Evolutionary conservation across 768 basidiomycete genomes (phyloP), one percentile per base, ranked within the genome.

Genomic region (Exsudoporus frostii): DNA sequence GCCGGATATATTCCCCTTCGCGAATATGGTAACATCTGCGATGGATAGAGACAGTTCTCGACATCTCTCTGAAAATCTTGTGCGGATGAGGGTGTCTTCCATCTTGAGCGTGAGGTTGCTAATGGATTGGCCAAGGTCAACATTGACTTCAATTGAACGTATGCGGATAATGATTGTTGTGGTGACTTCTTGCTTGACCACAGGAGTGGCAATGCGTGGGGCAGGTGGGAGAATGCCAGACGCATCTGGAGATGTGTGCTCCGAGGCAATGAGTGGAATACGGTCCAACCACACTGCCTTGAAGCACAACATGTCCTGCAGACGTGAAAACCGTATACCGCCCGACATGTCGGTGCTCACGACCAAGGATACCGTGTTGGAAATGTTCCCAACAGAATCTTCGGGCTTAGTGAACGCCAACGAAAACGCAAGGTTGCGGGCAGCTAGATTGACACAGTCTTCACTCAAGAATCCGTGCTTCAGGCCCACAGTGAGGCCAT

Each of bases 221-320:
- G 61, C 54, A 22, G 60, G 46, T 15, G 62, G 51, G 22, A 55
- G 49, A 20, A 58, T 59, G 40, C 58, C 47, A 41, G 69, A 56
- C 7, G 43, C 48, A 22, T 65, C 62, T 43, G 65, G 51, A 8
- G 57, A 38, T 13, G 66, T 47, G 36, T 61, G 30, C 33, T 71
- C 77, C 36, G 74, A 68, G 19, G 82, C 81, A 62, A 94, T 81
- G 8, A 89, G 73, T 0, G 92, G 90, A 25, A 95, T 90, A 34
- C 84, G 84, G 63, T 95, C 92, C 42, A 96, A 68, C 92, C 93
- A 96, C 13, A 96, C 91, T 6, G 93, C 92, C 68, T 95, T 95
- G 79, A 96, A 92, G 68, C 91, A 94, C 19, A 98, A 77, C 48
- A 95, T 84, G 65, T 97, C 94, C 69, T 95, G 93, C 27, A 97